phyloP scores from a whole-genome alignment of 768 basidiomycete species.

The Hypholoma sublateritium region DNA sequence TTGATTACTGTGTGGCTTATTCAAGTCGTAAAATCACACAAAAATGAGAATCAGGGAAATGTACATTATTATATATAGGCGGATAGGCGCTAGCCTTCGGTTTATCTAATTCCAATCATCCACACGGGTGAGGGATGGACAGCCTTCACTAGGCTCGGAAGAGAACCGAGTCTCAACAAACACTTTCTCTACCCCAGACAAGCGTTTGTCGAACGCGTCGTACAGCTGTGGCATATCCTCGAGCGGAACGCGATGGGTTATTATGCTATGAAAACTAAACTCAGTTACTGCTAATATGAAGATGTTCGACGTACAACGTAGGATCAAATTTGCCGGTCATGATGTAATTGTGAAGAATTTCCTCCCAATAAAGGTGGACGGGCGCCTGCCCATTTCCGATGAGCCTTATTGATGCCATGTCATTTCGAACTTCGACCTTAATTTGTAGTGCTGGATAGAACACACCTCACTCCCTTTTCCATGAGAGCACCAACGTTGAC shows the following conservation, averaged over 20 bases:
- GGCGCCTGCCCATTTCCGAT: conserved; percentile 79
- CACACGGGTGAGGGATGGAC: conserved; percentile 53
- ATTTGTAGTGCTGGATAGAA: not conserved
- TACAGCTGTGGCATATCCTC: conserved; percentile 71
- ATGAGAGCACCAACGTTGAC: conserved; percentile 74
- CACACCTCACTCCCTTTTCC: conserved; percentile 66
- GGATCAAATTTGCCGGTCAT: conserved; percentile 65
- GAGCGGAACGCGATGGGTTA: conserved; percentile 59
- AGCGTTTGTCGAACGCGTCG: conserved; percentile 57
- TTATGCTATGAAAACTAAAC: conserved; percentile 31
- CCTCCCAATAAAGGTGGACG: conserved; percentile 72
- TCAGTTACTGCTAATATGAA: not conserved
- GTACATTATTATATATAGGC: not conserved
- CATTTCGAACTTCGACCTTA: too few relatives aligned
- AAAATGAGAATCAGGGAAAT: not conserved
- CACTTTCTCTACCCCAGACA: conserved; percentile 62
- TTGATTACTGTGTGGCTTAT: too few relatives aligned
- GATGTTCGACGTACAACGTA: conserved; percentile 42
- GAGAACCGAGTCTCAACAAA: conserved; percentile 71
- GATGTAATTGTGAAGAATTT: conserved; percentile 66
- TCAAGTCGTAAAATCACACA: too few relatives aligned
- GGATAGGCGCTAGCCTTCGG: not conserved
- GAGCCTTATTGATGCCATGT: too few relatives aligned
- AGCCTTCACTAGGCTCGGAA: conserved; percentile 41
- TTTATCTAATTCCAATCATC: conserved; percentile 37